A percentile compares a stretch with the other conserved stretches of the same genome.
These are phyloP conservation scores for Arctostaphylos glauca DNA, from an alignment of 148 eudicot genomes.

Conservation along the genomic window DNA sequence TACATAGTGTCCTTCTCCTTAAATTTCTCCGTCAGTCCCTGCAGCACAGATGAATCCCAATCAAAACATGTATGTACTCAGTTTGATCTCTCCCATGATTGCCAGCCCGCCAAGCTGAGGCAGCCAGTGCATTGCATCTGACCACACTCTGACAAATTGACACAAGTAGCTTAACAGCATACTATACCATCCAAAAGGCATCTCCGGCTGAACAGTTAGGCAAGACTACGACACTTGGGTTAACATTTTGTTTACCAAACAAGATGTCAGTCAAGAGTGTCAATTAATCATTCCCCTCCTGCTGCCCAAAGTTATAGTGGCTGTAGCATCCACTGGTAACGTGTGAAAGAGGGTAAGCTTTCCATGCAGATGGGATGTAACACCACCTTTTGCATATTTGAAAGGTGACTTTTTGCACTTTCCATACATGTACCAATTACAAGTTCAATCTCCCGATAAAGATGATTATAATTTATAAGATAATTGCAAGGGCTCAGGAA, in stretches of 20 bases:
- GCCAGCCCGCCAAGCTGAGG: not conserved
- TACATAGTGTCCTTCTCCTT: slow-evolving; percentile 75
- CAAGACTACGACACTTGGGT: slow-evolving; percentile 5
- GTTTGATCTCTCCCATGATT: not conserved
- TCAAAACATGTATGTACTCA: not conserved
- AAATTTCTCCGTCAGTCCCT: slow-evolving; percentile 95
- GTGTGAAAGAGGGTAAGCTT: not conserved
- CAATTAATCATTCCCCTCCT: not conserved
- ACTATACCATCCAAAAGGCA: not conserved
- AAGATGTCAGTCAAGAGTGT: not conserved
- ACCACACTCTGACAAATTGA: not conserved
- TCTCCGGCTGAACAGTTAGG: not conserved
- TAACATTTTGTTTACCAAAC: not conserved
- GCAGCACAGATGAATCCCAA: slow-evolving; percentile 7
- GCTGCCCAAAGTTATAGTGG: not conserved
- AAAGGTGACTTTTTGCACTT: not conserved
- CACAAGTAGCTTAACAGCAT: not conserved
- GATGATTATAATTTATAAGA: no score
- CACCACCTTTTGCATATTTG: not conserved
- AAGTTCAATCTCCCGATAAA: no score
- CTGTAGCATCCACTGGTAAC: not conserved
- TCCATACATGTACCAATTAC: no score
- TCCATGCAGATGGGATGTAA: not conserved
- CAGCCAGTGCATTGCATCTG: not conserved
- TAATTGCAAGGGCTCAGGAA: no score